A percentile compares a stretch with the other conserved stretches of the same genome.
These are phyloP conservation scores for Hansenula anomala DNA, from an alignment of 1,139 yeast species.

Conservation along the genomic window DNA sequence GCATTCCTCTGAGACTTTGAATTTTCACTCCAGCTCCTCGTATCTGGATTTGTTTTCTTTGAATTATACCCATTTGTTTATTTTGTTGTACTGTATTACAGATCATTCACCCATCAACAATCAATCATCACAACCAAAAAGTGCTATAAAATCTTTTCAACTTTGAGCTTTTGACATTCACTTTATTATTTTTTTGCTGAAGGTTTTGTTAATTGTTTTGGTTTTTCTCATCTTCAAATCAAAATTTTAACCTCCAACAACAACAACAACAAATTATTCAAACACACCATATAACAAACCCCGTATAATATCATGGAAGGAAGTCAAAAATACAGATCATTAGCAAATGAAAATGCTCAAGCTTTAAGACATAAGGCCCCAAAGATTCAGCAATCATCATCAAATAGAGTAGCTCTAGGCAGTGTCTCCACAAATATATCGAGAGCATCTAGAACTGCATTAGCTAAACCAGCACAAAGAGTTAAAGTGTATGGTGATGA, in stretches of 20 bases:
- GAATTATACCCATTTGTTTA: too few species aligned
- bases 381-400: slow-evolving; percentile 1
- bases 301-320: background rate
- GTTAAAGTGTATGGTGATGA: slow-evolving; percentile 15
- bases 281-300: background rate
- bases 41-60: too few species aligned
- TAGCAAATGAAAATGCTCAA: slow-evolving; percentile 2
- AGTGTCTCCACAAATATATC: slow-evolving; percentile 16
- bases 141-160: too few species aligned
- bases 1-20: too few species aligned
- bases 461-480: slow-evolving; percentile 19
- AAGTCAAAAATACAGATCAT: background rate
- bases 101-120: too few species aligned
- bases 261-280: background rate
- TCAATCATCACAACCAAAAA: too few species aligned
- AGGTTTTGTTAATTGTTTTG: too few species aligned
- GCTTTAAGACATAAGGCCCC: background rate
- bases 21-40: too few species aligned
- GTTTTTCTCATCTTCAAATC: background rate
- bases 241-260: background rate
- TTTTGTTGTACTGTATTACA: too few species aligned
- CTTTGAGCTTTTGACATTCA: too few species aligned
- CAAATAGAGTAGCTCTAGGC: slow-evolving; percentile 18
- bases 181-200: too few species aligned
- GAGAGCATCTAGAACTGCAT: slow-evolving; percentile 8